Conservation (phyloP, 371 early-diverging fungal genomes). For the Vittaforma corneae region DNA sequence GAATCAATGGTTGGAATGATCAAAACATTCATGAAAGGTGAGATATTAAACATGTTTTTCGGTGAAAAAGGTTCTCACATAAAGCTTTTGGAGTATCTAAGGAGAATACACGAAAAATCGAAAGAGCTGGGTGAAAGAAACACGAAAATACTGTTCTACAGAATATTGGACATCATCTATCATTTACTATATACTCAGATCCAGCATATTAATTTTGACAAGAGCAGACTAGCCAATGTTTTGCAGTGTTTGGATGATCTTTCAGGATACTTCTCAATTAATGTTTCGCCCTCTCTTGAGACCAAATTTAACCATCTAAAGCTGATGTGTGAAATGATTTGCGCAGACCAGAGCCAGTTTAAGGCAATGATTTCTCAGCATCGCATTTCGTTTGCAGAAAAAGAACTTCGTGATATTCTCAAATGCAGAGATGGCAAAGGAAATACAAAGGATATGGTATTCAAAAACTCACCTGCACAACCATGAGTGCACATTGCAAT, state of each 20-base stretch:
- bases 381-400: conserved; percentile 16
- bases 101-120: conserved; percentile 7
- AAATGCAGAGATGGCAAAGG: conserved; percentile 40
- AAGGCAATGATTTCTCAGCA: conserved; percentile 3
- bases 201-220: conserved; percentile 13
- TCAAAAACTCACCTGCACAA: no score
- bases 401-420: conserved; percentile 24
- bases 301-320: conserved; percentile 13
- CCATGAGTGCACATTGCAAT: background rate
- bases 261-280: conserved; percentile 9
- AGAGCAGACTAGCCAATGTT: conserved; percentile 14
- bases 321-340: conserved; percentile 25
- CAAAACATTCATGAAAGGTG: conserved; percentile 12
- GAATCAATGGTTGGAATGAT: conserved; percentile 18
- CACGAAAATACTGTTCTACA: conserved; percentile 4
- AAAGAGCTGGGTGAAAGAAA: conserved; percentile 29
- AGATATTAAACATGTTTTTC: conserved; percentile 24
- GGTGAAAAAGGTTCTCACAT: background rate
- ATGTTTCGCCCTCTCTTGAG: conserved; percentile 4
- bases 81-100: conserved; percentile 16
- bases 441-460: conserved; percentile 4
- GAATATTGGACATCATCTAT: conserved; percentile 14
- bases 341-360: conserved; percentile 13
- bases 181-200: conserved; percentile 12
- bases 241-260: conserved; percentile 22